Percentiles rank a stretch among this genome's conserved stretches.
Evolutionary conservation across 2,329 filamentous ascomycete species (phyloP).

Genomic region (Pestalotiopsis sp.): DNA sequence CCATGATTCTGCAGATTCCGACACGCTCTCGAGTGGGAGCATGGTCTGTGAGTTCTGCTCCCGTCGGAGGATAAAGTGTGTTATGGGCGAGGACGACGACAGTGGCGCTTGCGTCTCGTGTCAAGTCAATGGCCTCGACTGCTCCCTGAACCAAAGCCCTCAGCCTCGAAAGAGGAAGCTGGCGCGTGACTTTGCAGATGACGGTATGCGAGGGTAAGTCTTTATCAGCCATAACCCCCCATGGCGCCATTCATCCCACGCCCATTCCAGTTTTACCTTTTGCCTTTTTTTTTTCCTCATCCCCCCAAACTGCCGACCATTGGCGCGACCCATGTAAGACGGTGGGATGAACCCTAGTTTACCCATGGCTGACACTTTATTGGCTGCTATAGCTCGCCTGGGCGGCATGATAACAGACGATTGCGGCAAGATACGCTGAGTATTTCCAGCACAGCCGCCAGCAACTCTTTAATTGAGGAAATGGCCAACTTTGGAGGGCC

Average conservation of each 20-base stretch:
- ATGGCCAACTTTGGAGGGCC: slow-evolving; percentile 72
- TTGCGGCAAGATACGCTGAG: slow-evolving; percentile 58
- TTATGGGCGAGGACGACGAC: slow-evolving; percentile 74
- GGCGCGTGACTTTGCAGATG: slow-evolving; percentile 63
- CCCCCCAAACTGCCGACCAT: not conserved
- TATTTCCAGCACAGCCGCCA: slow-evolving; percentile 63
- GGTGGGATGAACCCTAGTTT: slow-evolving; percentile 5
- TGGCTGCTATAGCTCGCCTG: slow-evolving; percentile 57
- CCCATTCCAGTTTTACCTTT: slow-evolving; percentile 2
- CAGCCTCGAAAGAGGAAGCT: slow-evolving; percentile 80
- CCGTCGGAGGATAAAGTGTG: slow-evolving; percentile 74
- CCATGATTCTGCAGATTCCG: slow-evolving; percentile 54
- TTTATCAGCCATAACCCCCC: slow-evolving; percentile 26
- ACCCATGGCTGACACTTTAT: slow-evolving; percentile 48
- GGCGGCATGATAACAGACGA: slow-evolving; percentile 55
- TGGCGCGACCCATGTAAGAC: slow-evolving; percentile 1
- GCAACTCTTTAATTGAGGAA: slow-evolving; percentile 67
- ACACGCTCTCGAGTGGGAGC: slow-evolving; percentile 43
- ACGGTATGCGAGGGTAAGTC: slow-evolving; percentile 70
- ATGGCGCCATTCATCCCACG: slow-evolving; percentile 26
- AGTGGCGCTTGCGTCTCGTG: slow-evolving; percentile 70
- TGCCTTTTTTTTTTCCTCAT: not conserved
- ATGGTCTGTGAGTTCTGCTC: slow-evolving; percentile 73
- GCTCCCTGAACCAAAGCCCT: slow-evolving; percentile 77
- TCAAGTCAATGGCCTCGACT: slow-evolving; percentile 76